Evolutionary conservation across 768 basidiomycete genomes (phyloP).

Genomic region (Saitozyma sp.): DNA sequence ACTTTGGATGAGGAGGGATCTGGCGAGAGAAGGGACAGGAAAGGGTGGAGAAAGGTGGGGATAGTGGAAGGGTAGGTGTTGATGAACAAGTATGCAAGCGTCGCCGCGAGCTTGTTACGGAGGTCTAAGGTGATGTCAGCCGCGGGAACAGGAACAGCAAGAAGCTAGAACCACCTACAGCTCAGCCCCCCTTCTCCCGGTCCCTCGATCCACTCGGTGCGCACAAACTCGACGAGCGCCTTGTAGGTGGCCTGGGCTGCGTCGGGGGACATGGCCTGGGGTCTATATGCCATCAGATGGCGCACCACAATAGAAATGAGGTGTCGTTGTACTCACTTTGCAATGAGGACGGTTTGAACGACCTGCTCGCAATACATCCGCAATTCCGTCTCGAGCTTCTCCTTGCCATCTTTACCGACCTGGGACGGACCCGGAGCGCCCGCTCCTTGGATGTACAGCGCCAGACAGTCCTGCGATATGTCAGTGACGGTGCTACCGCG

Average conservation of each 20-base stretch:
- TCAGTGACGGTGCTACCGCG: background rate
- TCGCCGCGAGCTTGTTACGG: conserved; percentile 69
- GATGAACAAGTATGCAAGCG: conserved; percentile 52
- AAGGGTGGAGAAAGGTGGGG: conserved; percentile 47
- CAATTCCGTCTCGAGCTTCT: conserved; percentile 47
- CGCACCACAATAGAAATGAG: conserved; percentile 44
- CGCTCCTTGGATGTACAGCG: conserved; percentile 52
- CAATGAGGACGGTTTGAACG: conserved; percentile 47
- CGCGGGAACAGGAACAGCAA: conserved; percentile 20
- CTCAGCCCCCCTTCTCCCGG: conserved; percentile 75
- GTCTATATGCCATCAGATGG: conserved; percentile 41
- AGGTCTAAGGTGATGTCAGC: conserved; percentile 60
- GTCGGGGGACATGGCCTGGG: conserved; percentile 39
- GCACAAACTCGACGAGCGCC: conserved; percentile 76
- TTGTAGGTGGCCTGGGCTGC: conserved; percentile 61
- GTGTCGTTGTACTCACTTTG: conserved; percentile 44
- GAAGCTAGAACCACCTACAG: conserved; percentile 61
- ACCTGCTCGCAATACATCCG: conserved; percentile 52
- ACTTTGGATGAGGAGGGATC: conserved; percentile 52
- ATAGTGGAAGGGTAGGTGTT: conserved; percentile 42
- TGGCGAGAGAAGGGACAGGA: conserved; percentile 34
- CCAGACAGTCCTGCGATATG: conserved; percentile 47
- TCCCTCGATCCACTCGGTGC: conserved; percentile 83
- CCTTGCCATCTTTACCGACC: conserved; percentile 51
- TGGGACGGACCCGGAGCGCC: conserved; percentile 43